These are phyloP conservation scores for Phaffia tasmanica DNA, from an alignment of 768 basidiomycete genomes.

Conservation along the genomic window DNA sequence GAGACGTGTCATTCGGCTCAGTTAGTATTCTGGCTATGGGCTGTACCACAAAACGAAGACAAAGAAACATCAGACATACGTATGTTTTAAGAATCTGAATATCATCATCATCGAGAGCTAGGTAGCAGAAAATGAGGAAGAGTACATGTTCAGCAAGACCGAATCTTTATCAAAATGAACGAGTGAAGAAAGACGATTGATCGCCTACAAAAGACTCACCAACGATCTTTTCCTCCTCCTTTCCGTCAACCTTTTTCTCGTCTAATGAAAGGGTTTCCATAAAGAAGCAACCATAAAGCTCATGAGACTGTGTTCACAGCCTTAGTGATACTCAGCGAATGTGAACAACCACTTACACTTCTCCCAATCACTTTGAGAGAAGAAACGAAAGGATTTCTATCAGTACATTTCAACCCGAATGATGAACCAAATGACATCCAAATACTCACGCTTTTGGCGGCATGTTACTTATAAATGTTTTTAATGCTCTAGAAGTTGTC, in stretches of 20 bases:
- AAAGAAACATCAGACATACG: conserved; percentile 42
- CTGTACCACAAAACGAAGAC: neutral
- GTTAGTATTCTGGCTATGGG: neutral
- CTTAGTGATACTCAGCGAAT: neutral
- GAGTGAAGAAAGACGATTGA: neutral
- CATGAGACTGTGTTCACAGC: neutral
- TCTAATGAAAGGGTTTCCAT: conserved; percentile 42
- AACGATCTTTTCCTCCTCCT: conserved; percentile 87
- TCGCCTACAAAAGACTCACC: conserved; percentile 42
- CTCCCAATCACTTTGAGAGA: conserved; percentile 75
- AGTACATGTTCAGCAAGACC: conserved; percentile 12
- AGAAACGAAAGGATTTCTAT: neutral
- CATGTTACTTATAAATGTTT: conserved; percentile 44
- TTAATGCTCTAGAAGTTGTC: too few species aligned
- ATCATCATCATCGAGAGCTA: conserved; percentile 93
- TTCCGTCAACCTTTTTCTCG: conserved; percentile 71
- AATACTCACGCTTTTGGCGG: conserved; percentile 81
- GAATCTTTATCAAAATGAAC: neutral
- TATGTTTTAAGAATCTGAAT: conserved; percentile 99
- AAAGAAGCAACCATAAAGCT: neutral
- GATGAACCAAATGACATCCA: too few species aligned
- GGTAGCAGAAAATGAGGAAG: conserved; percentile 20
- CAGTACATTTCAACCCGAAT: neutral
- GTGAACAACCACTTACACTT: conserved; percentile 55
- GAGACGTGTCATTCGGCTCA: neutral